Conservation (phyloP, 1,284 basidiomycete genomes). For the Paramarasmius palmivorus region DNA sequence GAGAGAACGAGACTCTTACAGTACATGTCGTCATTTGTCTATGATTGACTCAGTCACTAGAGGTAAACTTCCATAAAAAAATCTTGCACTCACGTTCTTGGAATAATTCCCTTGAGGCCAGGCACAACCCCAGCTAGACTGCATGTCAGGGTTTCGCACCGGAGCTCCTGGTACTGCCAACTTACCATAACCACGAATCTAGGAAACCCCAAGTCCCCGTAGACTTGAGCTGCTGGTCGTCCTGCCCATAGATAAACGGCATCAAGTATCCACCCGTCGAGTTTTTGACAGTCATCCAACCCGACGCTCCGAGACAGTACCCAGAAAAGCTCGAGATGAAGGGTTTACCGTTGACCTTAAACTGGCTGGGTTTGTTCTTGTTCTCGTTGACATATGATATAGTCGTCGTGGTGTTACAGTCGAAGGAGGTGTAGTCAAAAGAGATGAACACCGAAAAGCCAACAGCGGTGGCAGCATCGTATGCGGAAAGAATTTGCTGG, state of each 20-base stretch:
- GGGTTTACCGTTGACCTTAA: conserved; percentile 37
- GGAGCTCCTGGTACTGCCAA: background rate
- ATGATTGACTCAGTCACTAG: background rate
- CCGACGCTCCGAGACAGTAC: conserved; percentile 37
- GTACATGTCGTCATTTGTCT: conserved; percentile 38
- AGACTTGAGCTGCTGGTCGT: conserved; percentile 30
- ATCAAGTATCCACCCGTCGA: conserved; percentile 42
- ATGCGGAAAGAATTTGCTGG: conserved; percentile 37
- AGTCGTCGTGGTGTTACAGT: conserved; percentile 32
- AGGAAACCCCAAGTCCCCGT: conserved; percentile 30
- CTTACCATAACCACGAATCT: conserved; percentile 49
- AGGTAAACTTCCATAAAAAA: conserved; percentile 8
- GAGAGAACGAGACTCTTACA: conserved; percentile 24
- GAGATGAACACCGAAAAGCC: conserved; percentile 44
- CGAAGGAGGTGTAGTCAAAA: conserved; percentile 41
- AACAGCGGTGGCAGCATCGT: conserved; percentile 33
- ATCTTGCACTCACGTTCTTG: conserved; percentile 33
- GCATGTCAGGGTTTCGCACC: background rate
- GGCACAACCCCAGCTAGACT: conserved; percentile 43
- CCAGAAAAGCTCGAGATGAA: conserved; percentile 44
- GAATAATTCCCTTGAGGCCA: conserved; percentile 41
- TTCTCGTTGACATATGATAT: conserved; percentile 34
- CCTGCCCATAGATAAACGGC: conserved; percentile 44
- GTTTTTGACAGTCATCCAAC: conserved; percentile 38
- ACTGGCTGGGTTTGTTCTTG: conserved; percentile 36